Evolutionary conservation across 768 basidiomycete species (phyloP).

Genomic region (Lepiota brunneoincarnata): DNA sequence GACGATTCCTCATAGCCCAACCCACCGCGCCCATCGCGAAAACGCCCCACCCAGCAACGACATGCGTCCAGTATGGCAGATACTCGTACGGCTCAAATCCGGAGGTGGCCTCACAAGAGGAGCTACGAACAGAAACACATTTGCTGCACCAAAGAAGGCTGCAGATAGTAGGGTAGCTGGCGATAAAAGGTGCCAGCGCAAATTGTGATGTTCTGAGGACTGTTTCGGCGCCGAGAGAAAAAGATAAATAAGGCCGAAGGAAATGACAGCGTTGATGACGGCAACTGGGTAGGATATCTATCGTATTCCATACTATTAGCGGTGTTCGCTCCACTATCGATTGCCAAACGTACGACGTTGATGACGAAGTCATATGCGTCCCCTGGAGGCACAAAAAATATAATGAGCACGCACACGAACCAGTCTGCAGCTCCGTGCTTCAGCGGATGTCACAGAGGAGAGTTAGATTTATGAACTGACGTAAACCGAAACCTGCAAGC

Average conservation of each 20-base stretch:
- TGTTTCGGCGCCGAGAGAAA: not conserved
- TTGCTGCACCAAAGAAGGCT: slow-evolving; percentile 48
- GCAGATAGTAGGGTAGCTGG: slow-evolving; percentile 9
- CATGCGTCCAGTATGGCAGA: slow-evolving; percentile 58
- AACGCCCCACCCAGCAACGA: slow-evolving; percentile 36
- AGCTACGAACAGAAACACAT: slow-evolving; percentile 54
- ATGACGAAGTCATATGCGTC: slow-evolving; percentile 61
- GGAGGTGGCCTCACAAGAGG: slow-evolving; percentile 51
- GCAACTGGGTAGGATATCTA: slow-evolving; percentile 38
- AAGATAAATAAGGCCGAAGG: slow-evolving; percentile 43
- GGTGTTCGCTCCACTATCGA: not conserved
- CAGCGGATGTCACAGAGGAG: slow-evolving; percentile 31
- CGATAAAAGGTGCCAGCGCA: not conserved
- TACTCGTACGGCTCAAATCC: slow-evolving; percentile 41
- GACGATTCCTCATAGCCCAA: slow-evolving; percentile 23
- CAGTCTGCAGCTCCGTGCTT: slow-evolving; percentile 31
- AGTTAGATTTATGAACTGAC: slow-evolving; percentile 29
- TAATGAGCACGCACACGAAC: slow-evolving; percentile 24
- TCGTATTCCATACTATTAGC: not conserved
- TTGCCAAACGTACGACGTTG: slow-evolving; percentile 36
- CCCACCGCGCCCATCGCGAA: slow-evolving; percentile 36
- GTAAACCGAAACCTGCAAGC: slow-evolving; percentile 44
- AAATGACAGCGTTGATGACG: slow-evolving; percentile 43
- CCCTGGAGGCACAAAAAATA: slow-evolving; percentile 44
- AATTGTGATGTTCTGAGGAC: not conserved